These are phyloP conservation scores for Calocybe gangraenosa DNA, from an alignment of 768 basidiomycete species.

Conservation along the genomic window DNA sequence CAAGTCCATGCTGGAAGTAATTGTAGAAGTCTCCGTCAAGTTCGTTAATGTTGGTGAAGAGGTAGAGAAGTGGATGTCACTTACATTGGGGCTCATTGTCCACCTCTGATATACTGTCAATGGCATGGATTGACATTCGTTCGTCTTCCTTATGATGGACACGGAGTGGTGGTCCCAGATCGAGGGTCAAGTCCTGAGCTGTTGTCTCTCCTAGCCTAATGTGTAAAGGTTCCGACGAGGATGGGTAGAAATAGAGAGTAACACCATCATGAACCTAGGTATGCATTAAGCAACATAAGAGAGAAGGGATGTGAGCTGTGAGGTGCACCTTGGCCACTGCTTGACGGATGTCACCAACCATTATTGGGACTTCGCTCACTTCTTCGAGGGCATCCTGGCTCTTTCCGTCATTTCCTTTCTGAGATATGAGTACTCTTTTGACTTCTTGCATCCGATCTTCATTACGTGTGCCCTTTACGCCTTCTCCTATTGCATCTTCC, in stretches of 20 bases:
- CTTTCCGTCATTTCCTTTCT: slow-evolving; percentile 55
- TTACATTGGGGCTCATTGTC: slow-evolving; percentile 49
- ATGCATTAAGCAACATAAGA: background rate
- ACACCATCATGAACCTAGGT: slow-evolving; percentile 69
- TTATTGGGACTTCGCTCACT: slow-evolving; percentile 55
- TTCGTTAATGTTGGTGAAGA: slow-evolving; percentile 3
- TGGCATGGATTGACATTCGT: slow-evolving; percentile 79
- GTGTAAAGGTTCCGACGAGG: slow-evolving; percentile 45
- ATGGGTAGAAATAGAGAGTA: slow-evolving; percentile 63
- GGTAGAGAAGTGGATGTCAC: slow-evolving; percentile 9
- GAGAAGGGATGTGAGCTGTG: background rate
- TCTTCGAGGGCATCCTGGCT: slow-evolving; percentile 71
- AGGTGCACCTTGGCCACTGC: slow-evolving; percentile 62
- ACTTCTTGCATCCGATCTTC: slow-evolving; percentile 75
- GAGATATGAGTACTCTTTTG: slow-evolving; percentile 67
- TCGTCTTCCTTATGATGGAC: slow-evolving; percentile 88
- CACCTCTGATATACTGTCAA: slow-evolving; percentile 37
- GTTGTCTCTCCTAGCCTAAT: slow-evolving; percentile 72
- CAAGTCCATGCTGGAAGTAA: slow-evolving; percentile 88
- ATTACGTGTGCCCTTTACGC: slow-evolving; percentile 43
- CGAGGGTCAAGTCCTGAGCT: slow-evolving; percentile 75
- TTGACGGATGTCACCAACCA: slow-evolving; percentile 67
- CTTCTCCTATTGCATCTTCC: slow-evolving; percentile 60
- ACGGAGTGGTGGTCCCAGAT: slow-evolving; percentile 74
- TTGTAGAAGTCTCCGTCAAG: slow-evolving; percentile 74